A percentile compares a stretch with the other conserved stretches of the same genome.
phyloP scores from a whole-genome alignment of 2,329 filamentous ascomycete genomes.

The Neofusicoccum sp. region DNA sequence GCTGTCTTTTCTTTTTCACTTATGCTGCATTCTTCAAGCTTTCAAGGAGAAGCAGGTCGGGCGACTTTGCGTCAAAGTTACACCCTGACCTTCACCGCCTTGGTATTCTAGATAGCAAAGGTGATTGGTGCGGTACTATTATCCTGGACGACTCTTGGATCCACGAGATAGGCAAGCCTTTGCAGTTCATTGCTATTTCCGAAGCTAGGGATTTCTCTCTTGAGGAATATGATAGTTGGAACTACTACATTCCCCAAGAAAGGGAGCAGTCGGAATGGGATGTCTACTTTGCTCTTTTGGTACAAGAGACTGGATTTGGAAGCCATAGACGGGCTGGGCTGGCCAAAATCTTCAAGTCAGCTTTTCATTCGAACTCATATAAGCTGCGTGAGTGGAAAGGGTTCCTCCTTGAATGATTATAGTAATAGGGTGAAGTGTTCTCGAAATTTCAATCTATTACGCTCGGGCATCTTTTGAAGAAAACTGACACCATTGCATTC shows the following conservation, averaged over 20 bases:
- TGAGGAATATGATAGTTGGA: slow-evolving; percentile 33
- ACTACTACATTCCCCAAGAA: slow-evolving; percentile 36
- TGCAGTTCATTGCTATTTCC: slow-evolving; percentile 36
- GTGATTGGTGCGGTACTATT: slow-evolving; percentile 6
- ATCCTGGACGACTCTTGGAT: background rate
- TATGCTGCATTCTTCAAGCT: background rate
- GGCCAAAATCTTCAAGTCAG: slow-evolving; percentile 35
- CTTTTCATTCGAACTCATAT: slow-evolving; percentile 23
- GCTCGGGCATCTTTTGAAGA: too few relatives aligned
- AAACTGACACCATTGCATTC: too few relatives aligned
- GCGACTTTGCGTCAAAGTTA: background rate
- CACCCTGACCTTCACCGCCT: background rate
- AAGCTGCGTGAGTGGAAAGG: slow-evolving; percentile 24
- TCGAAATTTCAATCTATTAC: too few relatives aligned
- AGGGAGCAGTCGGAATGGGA: slow-evolving; percentile 34
- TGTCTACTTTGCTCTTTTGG: slow-evolving; percentile 34
- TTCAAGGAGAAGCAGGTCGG: background rate
- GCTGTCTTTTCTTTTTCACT: background rate
- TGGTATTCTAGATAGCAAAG: background rate
- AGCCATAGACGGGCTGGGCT: slow-evolving; percentile 30
- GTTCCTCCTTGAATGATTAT: slow-evolving; percentile 24
- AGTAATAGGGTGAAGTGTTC: too few relatives aligned
- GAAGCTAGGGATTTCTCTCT: slow-evolving; percentile 35
- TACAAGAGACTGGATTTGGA: slow-evolving; percentile 8
- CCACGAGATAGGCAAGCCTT: background rate